Conservation (phyloP, 164 flowering plant genomes). For the Macadamia integrifolia region DNA sequence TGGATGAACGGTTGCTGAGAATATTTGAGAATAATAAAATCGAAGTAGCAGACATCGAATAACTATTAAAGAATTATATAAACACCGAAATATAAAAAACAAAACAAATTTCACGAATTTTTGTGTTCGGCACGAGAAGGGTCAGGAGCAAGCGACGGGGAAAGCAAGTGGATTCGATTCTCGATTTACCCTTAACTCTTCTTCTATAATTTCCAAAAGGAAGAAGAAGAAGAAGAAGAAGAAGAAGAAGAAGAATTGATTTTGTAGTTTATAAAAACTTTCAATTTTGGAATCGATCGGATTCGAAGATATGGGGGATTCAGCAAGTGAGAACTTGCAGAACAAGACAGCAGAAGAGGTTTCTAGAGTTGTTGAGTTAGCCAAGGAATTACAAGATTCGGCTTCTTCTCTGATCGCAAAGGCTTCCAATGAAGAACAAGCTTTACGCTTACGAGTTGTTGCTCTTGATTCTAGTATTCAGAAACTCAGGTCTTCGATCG, state of each 20-base stretch:
- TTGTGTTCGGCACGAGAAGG: too few relatives aligned
- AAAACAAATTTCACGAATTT: too few relatives aligned
- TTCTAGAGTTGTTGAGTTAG: slow-evolving; percentile 46
- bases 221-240: too few relatives aligned
- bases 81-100: too few relatives aligned
- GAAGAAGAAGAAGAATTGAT: too few relatives aligned
- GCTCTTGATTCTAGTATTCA: slow-evolving; percentile 48
- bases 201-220: not conserved
- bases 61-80: too few relatives aligned
- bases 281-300: not conserved
- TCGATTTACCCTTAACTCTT: too few relatives aligned
- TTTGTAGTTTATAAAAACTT: not conserved
- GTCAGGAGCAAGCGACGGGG: too few relatives aligned
- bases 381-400: slow-evolving; percentile 70
- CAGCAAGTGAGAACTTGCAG: slow-evolving; percentile 3
- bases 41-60: too few relatives aligned
- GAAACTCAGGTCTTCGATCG: slow-evolving; percentile 36
- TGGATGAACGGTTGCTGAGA: too few relatives aligned
- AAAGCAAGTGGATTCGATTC: too few relatives aligned
- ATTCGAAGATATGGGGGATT: slow-evolving; percentile 16
- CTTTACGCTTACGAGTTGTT: slow-evolving; percentile 48
- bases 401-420: slow-evolving; percentile 48
- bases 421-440: slow-evolving; percentile 52
- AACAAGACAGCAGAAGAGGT: slow-evolving; percentile 39
- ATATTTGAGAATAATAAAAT: too few relatives aligned